These are phyloP conservation scores for Phytophthora melonis DNA, from an alignment of 352 stramenopile species.

Conservation along the genomic window DNA sequence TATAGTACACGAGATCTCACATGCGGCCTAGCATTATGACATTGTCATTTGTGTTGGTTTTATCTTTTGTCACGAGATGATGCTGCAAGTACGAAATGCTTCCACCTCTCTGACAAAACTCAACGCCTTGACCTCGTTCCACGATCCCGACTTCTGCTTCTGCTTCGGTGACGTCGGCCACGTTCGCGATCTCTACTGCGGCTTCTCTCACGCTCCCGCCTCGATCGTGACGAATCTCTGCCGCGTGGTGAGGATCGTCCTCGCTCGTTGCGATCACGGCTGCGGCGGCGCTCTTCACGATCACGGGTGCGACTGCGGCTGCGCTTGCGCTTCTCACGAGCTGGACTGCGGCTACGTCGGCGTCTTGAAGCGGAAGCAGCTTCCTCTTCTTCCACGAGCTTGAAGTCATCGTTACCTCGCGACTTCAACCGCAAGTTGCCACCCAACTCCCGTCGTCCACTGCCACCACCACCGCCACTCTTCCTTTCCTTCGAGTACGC, in stretches of 20 bases:
- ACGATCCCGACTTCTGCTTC: not conserved
- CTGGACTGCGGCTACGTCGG: constrained; percentile 16
- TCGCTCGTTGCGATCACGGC: constrained; percentile 31
- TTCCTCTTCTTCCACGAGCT: constrained; percentile 62
- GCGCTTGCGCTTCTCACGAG: constrained; percentile 21
- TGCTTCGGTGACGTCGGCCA: not conserved
- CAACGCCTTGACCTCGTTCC: not conserved
- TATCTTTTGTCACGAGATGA: too few relatives aligned
- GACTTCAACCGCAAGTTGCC: constrained; percentile 60
- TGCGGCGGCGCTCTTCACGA: constrained; percentile 26
- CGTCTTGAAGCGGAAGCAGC: constrained; percentile 3
- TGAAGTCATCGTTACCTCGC: constrained; percentile 40
- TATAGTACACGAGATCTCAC: too few relatives aligned
- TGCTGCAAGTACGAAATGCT: too few relatives aligned
- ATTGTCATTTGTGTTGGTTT: too few relatives aligned
- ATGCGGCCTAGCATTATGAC: too few relatives aligned
- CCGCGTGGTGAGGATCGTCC: constrained; percentile 16
- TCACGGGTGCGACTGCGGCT: constrained; percentile 36
- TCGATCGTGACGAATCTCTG: constrained; percentile 11
- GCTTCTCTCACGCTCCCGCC: not conserved
- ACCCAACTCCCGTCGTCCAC: constrained; percentile 39
- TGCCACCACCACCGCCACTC: constrained; percentile 13
- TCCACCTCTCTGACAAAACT: not conserved
- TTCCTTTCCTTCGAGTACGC: constrained; percentile 50
- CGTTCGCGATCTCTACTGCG: not conserved